Evolutionary conservation across 2,329 filamentous ascomycete species (phyloP), one percentile per base, ranked within the genome.

Genomic region (Colletotrichum ledebouriae): DNA sequence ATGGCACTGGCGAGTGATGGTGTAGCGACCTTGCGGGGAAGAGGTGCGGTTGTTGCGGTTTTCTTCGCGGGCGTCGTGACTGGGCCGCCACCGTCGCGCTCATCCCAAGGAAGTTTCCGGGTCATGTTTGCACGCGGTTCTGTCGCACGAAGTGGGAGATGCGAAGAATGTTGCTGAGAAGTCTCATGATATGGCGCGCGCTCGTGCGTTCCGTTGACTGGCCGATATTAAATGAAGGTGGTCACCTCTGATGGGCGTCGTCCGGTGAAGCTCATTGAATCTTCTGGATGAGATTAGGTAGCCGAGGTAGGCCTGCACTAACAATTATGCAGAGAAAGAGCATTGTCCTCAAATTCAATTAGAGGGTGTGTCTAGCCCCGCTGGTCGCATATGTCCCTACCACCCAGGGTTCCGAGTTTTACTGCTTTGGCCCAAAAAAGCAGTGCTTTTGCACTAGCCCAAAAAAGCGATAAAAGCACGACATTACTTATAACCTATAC

Each of bases 41-140:
- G 44, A 12, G 57, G 25, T n/a, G 59, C 5, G 22, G 7, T 17
- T 39, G 39, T 13, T 25, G 37, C 13, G 29, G 25, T 56, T 39
- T 50, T 67, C 52, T 44, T 69, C 22, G 11, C 25, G 9, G 56
- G 33, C 17, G 56, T 60, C 15, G 17, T 6, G 42, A 47, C 46
- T n/a, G 39, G 46, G 12, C 12, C 20, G 22, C 9, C 22, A 29
- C 50, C 60, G 46, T 62, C 67, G 29, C 20, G 63, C 29, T 29
- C 29, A 53, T 49, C 50, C 67, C 86, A 87, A 2, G 86, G 86
- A 6, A 88, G 73, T 69, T 82, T 81, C 72, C 86, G 83, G 22
- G 84, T 78, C 86, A 87, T 87, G 66, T 20, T 33, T 63, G n/a
- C 1, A 12, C 12, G 2, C 4, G 33, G 22, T 20, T 41, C 7